phyloP scores from a whole-genome alignment of 1,284 basidiomycete species.

The Ceratobasidium sp. region DNA sequence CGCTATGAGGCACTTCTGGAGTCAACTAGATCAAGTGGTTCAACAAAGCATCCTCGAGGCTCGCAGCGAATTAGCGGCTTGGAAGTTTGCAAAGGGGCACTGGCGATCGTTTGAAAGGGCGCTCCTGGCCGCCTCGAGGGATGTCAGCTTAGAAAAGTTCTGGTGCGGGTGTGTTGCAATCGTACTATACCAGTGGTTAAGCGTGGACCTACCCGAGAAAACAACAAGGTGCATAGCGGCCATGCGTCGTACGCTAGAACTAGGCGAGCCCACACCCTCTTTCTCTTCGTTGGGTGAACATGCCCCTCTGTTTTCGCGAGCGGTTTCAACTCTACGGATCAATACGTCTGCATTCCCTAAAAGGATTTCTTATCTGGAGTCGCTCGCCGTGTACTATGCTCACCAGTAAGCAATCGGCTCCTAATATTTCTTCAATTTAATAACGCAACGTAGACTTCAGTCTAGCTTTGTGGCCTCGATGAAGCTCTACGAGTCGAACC shows the following conservation, averaged over 20 bases:
- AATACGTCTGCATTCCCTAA: background rate
- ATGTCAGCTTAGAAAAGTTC: background rate
- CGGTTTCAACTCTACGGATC: background rate
- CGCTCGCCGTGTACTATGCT: constrained; percentile 9
- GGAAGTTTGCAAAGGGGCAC: background rate
- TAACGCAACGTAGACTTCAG: background rate
- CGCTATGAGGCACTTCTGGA: constrained; percentile 16
- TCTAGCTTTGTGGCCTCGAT: background rate
- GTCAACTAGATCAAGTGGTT: background rate
- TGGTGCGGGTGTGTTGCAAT: constrained; percentile 6
- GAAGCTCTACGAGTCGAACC: constrained; percentile 2
- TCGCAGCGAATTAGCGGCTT: background rate
- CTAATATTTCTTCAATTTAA: background rate
- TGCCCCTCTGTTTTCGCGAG: background rate
- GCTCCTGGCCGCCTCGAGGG: background rate
- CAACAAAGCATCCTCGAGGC: background rate
- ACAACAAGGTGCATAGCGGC: constrained; percentile 4
- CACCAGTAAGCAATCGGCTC: background rate
- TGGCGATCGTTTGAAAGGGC: constrained; percentile 14
- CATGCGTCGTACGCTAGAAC: background rate
- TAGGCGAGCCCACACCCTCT: background rate
- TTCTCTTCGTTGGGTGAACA: background rate
- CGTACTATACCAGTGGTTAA: constrained; percentile 6
- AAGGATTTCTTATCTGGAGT: background rate
- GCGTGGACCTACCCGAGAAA: constrained; percentile 9